Evolutionary conservation across 192 early-diverging fungal genomes (phyloP).

Genomic region (Backusella psychrophila): DNA sequence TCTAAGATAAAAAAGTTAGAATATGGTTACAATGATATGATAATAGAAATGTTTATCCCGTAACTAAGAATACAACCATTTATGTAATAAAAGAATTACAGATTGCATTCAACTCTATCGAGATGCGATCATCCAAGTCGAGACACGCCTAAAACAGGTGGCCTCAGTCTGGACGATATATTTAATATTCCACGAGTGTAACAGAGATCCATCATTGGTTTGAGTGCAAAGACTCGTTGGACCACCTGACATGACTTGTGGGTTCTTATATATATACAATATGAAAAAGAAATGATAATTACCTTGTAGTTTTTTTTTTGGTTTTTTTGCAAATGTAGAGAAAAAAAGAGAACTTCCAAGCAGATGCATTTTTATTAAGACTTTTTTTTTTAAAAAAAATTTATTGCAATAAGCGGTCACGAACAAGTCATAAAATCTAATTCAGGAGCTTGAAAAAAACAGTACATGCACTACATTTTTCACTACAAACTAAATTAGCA

Average conservation of each 20-base stretch:
- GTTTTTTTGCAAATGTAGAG: neutral
- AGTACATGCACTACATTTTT: no score
- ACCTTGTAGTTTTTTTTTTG: neutral
- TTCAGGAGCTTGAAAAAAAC: neutral
- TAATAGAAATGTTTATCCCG: constrained; percentile 18
- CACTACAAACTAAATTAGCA: no score
- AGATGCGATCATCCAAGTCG: constrained; percentile 21
- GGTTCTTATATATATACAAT: neutral
- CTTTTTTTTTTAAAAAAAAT: neutral
- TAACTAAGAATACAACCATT: constrained; percentile 34
- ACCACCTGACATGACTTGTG: constrained; percentile 32
- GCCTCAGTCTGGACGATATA: constrained; percentile 15
- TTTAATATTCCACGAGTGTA: constrained; percentile 35
- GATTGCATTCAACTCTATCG: constrained; percentile 32
- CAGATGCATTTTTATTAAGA: neutral
- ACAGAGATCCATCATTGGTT: constrained; percentile 25
- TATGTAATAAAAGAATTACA: neutral
- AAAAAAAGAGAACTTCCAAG: neutral
- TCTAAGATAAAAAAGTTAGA: neutral
- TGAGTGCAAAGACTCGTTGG: constrained; percentile 5
- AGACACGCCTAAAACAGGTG: constrained; percentile 25
- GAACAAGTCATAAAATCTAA: neutral
- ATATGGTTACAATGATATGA: neutral
- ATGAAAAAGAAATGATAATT: constrained; percentile 9
- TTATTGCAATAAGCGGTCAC: neutral